Evolutionary conservation across 192 early-diverging fungal species (phyloP).

Genomic region (Diversispora epigaea): DNA sequence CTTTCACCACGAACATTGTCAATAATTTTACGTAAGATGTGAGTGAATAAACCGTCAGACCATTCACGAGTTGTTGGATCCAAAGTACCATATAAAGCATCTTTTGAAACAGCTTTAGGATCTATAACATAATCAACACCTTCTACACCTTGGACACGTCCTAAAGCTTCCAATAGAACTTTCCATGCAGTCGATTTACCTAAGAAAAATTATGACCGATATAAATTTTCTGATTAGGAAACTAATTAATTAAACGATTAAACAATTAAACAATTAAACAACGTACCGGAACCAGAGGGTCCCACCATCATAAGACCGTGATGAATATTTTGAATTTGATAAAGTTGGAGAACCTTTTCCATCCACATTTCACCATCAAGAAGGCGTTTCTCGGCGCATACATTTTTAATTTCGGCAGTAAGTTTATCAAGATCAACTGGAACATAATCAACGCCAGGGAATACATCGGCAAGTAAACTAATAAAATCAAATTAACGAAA

Average conservation of each 20-base stretch:
- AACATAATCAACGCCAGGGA: slow-evolving; percentile 85
- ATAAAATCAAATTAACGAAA: slow-evolving; percentile 16
- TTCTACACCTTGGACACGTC: slow-evolving; percentile 85
- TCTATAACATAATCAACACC: slow-evolving; percentile 94
- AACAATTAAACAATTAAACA: no score
- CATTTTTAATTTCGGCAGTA: slow-evolving; percentile 68
- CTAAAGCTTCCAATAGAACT: slow-evolving; percentile 86
- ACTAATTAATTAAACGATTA: no score
- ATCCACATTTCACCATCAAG: slow-evolving; percentile 83
- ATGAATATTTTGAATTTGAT: slow-evolving; percentile 97
- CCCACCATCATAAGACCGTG: slow-evolving; percentile 99
- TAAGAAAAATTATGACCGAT: no score
- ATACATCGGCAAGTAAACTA: slow-evolving; percentile 87
- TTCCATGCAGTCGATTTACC: slow-evolving; percentile 90
- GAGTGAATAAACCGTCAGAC: slow-evolving; percentile 99
- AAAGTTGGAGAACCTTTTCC: slow-evolving; percentile 96
- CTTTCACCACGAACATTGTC: slow-evolving; percentile 98
- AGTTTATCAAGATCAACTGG: slow-evolving; percentile 78
- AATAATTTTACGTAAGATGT: slow-evolving; percentile 94
- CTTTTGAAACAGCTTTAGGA: slow-evolving; percentile 97
- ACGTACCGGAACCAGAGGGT: slow-evolving; percentile 83
- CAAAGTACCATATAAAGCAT: slow-evolving; percentile 92
- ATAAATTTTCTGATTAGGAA: no score
- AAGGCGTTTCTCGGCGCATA: slow-evolving; percentile 73
- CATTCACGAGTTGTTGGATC: slow-evolving; percentile 99